A percentile compares a stretch with the other conserved stretches of the same genome.
phyloP scores from a whole-genome alignment of 202 grass and related monocot genomes.

The Setaria italica region DNA sequence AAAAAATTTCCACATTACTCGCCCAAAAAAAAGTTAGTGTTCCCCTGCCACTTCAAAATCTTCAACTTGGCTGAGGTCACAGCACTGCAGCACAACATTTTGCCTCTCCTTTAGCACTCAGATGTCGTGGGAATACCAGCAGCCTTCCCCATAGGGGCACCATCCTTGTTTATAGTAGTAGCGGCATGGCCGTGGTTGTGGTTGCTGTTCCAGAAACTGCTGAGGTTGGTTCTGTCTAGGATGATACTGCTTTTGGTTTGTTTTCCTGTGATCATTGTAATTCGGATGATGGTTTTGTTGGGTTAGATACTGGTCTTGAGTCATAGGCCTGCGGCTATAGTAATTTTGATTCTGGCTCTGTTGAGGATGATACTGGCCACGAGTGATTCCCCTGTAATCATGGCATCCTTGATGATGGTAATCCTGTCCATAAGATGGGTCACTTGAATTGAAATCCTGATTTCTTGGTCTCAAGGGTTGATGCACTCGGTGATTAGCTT shows the following conservation, averaged over 20 bases:
- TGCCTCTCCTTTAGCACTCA: background rate
- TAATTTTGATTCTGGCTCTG: background rate
- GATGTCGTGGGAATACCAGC: slow-evolving; percentile 48
- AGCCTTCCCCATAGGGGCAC: slow-evolving; percentile 41
- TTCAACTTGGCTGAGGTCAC: background rate
- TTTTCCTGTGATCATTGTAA: background rate
- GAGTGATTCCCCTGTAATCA: background rate
- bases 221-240: background rate
- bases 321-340: background rate
- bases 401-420: background rate
- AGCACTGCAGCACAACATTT: background rate
- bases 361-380: background rate
- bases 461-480: slow-evolving; percentile 32
- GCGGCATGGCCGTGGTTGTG: slow-evolving; percentile 9
- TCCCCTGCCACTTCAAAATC: background rate
- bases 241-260: slow-evolving; percentile 24
- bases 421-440: slow-evolving; percentile 24
- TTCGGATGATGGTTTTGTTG: slow-evolving; percentile 12
- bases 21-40: background rate
- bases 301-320: slow-evolving; percentile 18
- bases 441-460: slow-evolving; percentile 15
- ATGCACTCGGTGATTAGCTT: background rate
- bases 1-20: background rate
- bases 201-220: slow-evolving; percentile 2
- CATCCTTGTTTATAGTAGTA: slow-evolving; percentile 28